Evolutionary conservation across 2,329 filamentous ascomycete species (phyloP).

Genomic region (Exophiala alcalophila): DNA sequence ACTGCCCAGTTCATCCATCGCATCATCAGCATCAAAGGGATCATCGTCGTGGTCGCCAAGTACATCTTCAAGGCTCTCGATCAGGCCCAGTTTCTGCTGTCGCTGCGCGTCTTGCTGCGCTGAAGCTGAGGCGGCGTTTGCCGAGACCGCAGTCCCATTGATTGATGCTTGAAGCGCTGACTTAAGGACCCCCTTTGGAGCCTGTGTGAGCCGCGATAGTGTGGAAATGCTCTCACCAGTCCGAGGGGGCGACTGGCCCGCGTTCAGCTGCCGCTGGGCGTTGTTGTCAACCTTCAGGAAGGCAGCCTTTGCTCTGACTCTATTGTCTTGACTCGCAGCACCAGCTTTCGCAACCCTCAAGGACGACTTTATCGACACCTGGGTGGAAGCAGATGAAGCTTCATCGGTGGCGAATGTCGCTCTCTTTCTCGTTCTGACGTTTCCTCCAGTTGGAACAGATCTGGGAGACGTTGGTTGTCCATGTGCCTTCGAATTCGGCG

Average conservation of each 20-base stretch:
- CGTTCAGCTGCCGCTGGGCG: neutral
- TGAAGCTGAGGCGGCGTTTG: constrained; percentile 34
- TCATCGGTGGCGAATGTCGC: constrained; percentile 21
- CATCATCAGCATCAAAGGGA: constrained; percentile 42
- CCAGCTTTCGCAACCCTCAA: constrained; percentile 26
- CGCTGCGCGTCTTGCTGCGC: constrained; percentile 33
- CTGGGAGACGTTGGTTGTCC: constrained; percentile 2
- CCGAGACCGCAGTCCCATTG: constrained; percentile 2
- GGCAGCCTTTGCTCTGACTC: neutral
- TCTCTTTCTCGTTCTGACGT: constrained; percentile 29
- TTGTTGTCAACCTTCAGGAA: constrained; percentile 1
- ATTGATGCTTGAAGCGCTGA: constrained; percentile 10
- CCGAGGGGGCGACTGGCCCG: constrained; percentile 1
- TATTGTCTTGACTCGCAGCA: constrained; percentile 1
- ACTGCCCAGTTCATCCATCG: constrained; percentile 46
- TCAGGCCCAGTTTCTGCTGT: constrained; percentile 21
- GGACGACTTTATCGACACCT: constrained; percentile 23
- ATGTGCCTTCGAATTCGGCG: too few species aligned
- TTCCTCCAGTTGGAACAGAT: constrained; percentile 11
- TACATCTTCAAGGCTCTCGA: constrained; percentile 36
- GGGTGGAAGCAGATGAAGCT: constrained; percentile 7
- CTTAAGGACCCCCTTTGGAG: constrained; percentile 17
- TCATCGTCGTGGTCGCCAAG: constrained; percentile 31
- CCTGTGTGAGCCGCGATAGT: neutral
- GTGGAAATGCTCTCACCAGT: constrained; percentile 1